Evolutionary conservation across 2,329 filamentous ascomycete species (phyloP), one percentile per base, ranked within the genome.

Genomic region (Botrytis byssoidea): DNA sequence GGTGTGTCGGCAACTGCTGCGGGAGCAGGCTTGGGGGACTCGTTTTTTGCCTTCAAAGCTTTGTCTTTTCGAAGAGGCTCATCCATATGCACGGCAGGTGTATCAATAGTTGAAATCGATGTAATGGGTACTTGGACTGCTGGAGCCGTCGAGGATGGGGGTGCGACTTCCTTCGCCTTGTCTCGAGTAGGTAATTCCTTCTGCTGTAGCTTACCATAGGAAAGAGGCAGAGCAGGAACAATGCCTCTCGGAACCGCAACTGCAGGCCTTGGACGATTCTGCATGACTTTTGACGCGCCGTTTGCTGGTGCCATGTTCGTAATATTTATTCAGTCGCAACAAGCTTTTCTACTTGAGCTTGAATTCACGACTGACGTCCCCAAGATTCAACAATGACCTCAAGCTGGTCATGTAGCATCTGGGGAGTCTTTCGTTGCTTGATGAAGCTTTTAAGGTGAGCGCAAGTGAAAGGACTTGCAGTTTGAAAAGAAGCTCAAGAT

Each of bases 381-480:
- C 80, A 80, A 81, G 79, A 80, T 80, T 81, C 74, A 80, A 80
- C 80, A 77, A 78, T 79, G 79, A 80, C 80, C 80, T 73, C 68
- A 59, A 35, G 55, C 35, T 70, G 71, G 70, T 72, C 70, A 72
- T 72, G 70, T 68, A 60, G 70, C 70, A 72, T 72, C 70, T 72
- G 70, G 70, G 70, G 70, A 72, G 70, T 72, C 70, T 72, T 59
- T 68, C 61, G 63, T 46, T 68, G 46, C 29, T 44, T 35, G 70
- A 61, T 59, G 20, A 40, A 59, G 32, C 70, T 60, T 68, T 68
- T 68, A 40, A 60, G 46, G 51, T 60, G 32, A 25, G 61, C 70
- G 63, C 63, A 72, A 72, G 70, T 72, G 64, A 67, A 64, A 68
- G 37, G 51, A 72, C 70, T 72, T 72, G 63, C 70, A 40, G 63